Conservation (phyloP, 176 grass and related monocot genomes). For the Oryza longistaminata region DNA sequence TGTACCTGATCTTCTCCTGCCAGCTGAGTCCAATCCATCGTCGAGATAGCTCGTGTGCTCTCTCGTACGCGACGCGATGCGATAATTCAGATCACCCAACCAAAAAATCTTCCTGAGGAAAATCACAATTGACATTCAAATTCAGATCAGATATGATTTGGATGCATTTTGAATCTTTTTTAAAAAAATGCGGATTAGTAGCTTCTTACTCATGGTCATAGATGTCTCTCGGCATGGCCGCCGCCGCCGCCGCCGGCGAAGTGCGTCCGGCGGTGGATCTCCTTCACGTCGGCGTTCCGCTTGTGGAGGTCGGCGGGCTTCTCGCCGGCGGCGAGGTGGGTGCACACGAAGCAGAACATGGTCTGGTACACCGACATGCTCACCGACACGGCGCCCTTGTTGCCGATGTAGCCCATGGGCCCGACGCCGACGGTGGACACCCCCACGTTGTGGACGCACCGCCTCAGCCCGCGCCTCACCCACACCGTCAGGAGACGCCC, state of each 20-base stretch:
- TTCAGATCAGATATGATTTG: no score
- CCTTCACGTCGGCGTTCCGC: conserved; percentile 81
- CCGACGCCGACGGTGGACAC: conserved; percentile 92
- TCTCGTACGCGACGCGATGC: conserved; percentile 68
- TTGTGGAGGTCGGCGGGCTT: conserved; percentile 63
- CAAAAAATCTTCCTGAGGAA: conserved; percentile 83
- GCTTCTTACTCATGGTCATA: conserved; percentile 70
- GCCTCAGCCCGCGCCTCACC: conserved; percentile 64
- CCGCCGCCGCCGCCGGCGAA: conserved; percentile 38
- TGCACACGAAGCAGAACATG: conserved; percentile 91
- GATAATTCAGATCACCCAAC: conserved; percentile 94
- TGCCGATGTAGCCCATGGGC: conserved; percentile 98
- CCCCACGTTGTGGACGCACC: conserved; percentile 84
- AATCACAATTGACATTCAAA: background rate
- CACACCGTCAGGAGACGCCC: conserved; percentile 77
- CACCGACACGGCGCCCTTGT: conserved; percentile 88
- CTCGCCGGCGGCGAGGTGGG: conserved; percentile 76
- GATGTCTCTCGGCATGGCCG: conserved; percentile 56
- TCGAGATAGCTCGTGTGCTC: conserved; percentile 56
- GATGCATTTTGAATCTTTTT: no score
- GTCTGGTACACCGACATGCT: conserved; percentile 99
- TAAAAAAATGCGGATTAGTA: no score
- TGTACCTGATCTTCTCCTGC: conserved; percentile 84
- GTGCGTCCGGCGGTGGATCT: conserved; percentile 76
- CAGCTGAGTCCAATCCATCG: conserved; percentile 50